Evolutionary conservation across 345 rosid genomes (phyloP), one percentile per base, ranked within the genome.

Genomic region (Lumnitzera racemosa): DNA sequence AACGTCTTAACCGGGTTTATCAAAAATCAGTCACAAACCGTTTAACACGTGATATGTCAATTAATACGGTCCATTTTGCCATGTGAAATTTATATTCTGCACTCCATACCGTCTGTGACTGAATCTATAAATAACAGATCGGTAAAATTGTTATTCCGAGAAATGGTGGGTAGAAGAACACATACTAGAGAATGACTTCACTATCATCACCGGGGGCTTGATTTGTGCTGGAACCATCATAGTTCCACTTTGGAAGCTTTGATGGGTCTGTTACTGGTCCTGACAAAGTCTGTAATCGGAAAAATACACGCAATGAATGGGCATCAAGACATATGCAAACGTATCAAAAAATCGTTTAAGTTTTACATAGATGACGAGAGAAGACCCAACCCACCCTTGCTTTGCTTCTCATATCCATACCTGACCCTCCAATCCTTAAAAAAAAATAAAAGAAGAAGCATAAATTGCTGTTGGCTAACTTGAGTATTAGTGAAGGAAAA

Each of bases 171-270:
- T 5, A 64, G 46, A 25, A 49, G 8, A 55, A 23, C 14, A 79
- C 90, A 16, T 79, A 89, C 94, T 73, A 53, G 47, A 89, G 46
- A 61, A 89, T 89, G 66, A 86, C 96, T 74, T 89, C 96, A 59
- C 94, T 84, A 74, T 89, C 86, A 2, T 84, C 77, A 0, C 90
- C 90, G 11, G 85, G 82, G 25, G 96, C 94, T 63, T 89, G 96
- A 15, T 73, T 67, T 0, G 96, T 89, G 73, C 92, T 86, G 20
- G 92, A 83, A 10, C 96, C 92, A 52, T 88, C 96, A 50, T 80
- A 88, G 75, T 88, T 88, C 96, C 96, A 88, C 59, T 81, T 81
- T 4, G 96, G 96, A 2, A 89, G 80, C 56, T 74, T 69, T 1
- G 87, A 41, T 46, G 96, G 90, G 53, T 83, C 87, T 9, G 61